A percentile compares a stretch with the other conserved stretches of the same genome.
phyloP scores from a whole-genome alignment of 345 rosid genomes.

The Stellera chamaejasme region DNA sequence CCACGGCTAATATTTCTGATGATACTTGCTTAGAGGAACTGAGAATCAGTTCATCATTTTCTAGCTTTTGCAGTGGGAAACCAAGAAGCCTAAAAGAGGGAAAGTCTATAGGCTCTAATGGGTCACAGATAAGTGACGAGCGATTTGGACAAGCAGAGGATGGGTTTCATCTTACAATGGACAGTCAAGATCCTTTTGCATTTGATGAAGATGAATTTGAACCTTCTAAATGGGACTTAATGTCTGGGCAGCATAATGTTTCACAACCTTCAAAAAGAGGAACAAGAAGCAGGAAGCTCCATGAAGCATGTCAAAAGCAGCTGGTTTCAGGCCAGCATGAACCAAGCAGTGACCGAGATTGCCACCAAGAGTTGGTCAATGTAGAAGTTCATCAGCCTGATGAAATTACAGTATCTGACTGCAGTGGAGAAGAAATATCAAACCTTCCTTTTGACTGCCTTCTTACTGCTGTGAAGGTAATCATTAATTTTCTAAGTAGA shows the following conservation, averaged over 20 bases:
- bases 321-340: constrained; percentile 32
- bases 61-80: constrained; percentile 41
- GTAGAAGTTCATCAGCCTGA: constrained; percentile 22
- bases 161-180: constrained; percentile 30
- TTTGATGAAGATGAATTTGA: constrained; percentile 69
- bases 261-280: constrained; percentile 27
- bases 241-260: constrained; percentile 40
- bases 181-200: constrained; percentile 72
- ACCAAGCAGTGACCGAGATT: constrained; percentile 27
- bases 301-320: constrained; percentile 30
- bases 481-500: neutral
- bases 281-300: constrained; percentile 21
- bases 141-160: constrained; percentile 21
- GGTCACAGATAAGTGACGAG: constrained; percentile 30
- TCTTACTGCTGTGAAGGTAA: constrained; percentile 84
- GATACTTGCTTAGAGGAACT: constrained; percentile 32
- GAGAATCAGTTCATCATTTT: constrained; percentile 40
- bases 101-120: constrained; percentile 26
- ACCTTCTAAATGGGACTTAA: constrained; percentile 73
- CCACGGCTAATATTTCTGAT: constrained; percentile 26
- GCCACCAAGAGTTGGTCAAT: constrained; percentile 28
- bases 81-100: constrained; percentile 32
- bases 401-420: constrained; percentile 29
- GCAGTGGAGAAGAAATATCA: constrained; percentile 40
- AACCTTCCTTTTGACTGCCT: constrained; percentile 77